These are phyloP conservation scores for Elongisporangium anandrum DNA, from an alignment of 352 stramenopile genomes.

Conservation along the genomic window DNA sequence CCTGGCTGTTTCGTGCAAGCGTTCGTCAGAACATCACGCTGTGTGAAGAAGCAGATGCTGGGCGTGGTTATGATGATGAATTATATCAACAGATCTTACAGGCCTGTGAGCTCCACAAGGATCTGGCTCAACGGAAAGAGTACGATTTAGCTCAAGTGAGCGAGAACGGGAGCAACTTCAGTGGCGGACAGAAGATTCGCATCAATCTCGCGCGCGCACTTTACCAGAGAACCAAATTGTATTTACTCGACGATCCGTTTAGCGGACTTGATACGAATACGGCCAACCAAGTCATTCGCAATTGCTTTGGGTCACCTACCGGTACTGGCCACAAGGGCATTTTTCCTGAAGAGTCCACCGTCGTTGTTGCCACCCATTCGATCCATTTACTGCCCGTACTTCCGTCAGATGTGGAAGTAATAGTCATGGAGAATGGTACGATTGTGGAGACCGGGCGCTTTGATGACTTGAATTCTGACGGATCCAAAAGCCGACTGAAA, in stretches of 20 bases:
- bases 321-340: constrained; percentile 17
- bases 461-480: constrained; percentile 14
- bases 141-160: constrained; percentile 50
- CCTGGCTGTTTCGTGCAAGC: constrained; percentile 67
- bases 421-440: constrained; percentile 54
- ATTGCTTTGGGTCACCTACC: constrained; percentile 36
- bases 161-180: constrained; percentile 83
- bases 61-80: constrained; percentile 19
- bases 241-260: constrained; percentile 88
- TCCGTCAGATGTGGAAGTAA: constrained; percentile 24
- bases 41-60: constrained; percentile 11
- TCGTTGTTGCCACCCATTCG: constrained; percentile 78
- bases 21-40: constrained; percentile 70
- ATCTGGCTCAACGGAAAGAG: constrained; percentile 39
- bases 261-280: constrained; percentile 74
- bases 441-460: constrained; percentile 44
- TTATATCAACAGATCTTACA: constrained; percentile 51
- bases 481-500: constrained; percentile 19
- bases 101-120: constrained; percentile 66
- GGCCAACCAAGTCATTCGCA: constrained; percentile 37
- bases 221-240: constrained; percentile 62
- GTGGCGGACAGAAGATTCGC: constrained; percentile 74
- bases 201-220: constrained; percentile 84
- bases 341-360: constrained; percentile 37
- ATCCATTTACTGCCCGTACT: constrained; percentile 63